phyloP scores from a whole-genome alignment of 139 green algal species.

The Volvox reticuliferus region DNA sequence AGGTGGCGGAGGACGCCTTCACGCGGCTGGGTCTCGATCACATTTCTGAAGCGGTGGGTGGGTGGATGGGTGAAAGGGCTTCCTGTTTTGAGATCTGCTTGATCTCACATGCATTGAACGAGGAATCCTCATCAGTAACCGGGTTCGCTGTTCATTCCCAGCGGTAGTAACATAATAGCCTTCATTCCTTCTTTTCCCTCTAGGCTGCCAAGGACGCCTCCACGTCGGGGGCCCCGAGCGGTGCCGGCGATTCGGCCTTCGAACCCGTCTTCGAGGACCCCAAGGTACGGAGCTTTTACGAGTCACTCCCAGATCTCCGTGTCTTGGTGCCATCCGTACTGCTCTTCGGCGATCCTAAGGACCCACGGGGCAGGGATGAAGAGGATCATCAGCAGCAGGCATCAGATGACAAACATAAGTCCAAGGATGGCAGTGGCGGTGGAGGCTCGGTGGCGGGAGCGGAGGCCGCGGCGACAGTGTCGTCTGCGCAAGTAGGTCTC shows the following conservation, averaged over 20 bases:
- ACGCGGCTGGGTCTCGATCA: conserved; percentile 51
- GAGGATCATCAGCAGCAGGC: background rate
- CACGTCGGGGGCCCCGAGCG: background rate
- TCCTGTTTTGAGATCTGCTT: no score
- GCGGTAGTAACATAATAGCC: background rate
- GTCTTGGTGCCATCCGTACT: conserved; percentile 89
- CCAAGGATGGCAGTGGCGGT: background rate
- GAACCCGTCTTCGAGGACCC: conserved; percentile 89
- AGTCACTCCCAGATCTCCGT: no score
- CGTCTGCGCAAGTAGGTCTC: no score
- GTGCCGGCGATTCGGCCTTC: conserved; percentile 2
- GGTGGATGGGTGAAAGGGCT: no score
- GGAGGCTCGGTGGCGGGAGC: conserved; percentile 41
- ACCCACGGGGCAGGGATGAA: conserved; percentile 5
- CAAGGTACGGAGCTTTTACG: conserved; percentile 75
- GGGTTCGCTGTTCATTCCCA: no score
- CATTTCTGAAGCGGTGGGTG: background rate
- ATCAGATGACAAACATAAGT: background rate
- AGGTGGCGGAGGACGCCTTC: no score
- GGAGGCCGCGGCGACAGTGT: background rate
- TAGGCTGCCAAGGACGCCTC: no score
- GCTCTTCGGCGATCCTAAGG: conserved; percentile 61
- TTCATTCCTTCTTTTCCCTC: background rate
- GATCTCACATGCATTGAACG: no score
- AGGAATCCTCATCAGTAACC: no score